Conservation (phyloP, 805 yeast species). For the Suhomyces pyralidae region DNA sequence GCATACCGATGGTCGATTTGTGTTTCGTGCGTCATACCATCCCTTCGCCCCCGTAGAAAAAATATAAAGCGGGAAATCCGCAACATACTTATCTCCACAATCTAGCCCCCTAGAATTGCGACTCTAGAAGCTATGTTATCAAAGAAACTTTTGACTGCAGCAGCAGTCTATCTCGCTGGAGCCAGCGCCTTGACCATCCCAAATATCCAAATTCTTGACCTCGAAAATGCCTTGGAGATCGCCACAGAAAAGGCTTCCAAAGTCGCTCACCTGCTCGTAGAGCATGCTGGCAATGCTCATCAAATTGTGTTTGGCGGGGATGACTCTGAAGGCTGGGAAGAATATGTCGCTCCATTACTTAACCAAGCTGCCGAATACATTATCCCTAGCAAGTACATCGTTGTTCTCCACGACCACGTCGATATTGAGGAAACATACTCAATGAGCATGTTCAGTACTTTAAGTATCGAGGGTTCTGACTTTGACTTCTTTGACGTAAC, state of each 20-base stretch:
- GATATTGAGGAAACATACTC: background rate
- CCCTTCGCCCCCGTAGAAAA: background rate
- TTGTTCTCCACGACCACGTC: conserved; percentile 11
- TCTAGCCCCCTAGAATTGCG: background rate
- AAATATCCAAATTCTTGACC: conserved; percentile 5
- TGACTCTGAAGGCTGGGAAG: background rate
- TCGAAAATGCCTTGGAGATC: conserved; percentile 2
- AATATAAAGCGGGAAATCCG: background rate
- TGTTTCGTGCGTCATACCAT: background rate
- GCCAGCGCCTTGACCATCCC: conserved; percentile 10
- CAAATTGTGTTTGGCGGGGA: background rate
- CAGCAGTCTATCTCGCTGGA: conserved; percentile 3
- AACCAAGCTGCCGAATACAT: conserved; percentile 1
- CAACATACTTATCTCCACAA: background rate
- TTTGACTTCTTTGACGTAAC: conserved; percentile 12
- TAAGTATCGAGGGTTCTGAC: conserved; percentile 14
- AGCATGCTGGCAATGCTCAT: background rate
- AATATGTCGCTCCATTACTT: conserved; percentile 6
- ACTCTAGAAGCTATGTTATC: conserved; percentile 2
- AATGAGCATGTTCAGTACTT: background rate
- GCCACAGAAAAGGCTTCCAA: background rate
- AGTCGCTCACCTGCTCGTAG: background rate
- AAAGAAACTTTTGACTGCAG: background rate
- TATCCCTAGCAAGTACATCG: conserved; percentile 11
- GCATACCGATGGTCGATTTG: background rate